Conservation (phyloP, 768 basidiomycete species). For the Trametes cinnabarina region DNA sequence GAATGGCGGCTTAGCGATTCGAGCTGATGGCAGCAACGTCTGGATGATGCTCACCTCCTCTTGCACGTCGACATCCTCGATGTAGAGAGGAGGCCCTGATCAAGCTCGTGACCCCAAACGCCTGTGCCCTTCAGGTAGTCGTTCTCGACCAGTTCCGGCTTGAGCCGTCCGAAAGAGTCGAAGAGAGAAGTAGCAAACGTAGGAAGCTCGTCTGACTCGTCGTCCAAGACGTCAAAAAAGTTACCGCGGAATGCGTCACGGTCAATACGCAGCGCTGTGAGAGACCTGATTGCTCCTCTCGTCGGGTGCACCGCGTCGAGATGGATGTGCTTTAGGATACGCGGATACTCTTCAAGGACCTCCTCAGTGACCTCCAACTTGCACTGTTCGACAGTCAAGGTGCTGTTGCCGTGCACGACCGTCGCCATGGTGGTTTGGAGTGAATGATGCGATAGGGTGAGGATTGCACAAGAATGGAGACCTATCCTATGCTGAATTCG, state of each 20-base stretch:
- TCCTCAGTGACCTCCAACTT: neutral
- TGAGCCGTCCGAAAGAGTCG: slow-evolving; percentile 30
- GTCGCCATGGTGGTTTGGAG: too few species aligned
- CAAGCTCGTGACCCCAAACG: slow-evolving; percentile 32
- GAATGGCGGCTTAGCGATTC: neutral
- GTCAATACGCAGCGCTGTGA: slow-evolving; percentile 13
- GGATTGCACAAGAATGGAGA: too few species aligned
- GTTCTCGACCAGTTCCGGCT: slow-evolving; percentile 26
- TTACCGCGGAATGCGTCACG: neutral
- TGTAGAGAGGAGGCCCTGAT: slow-evolving; percentile 30
- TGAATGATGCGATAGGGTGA: too few species aligned
- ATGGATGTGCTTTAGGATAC: neutral
- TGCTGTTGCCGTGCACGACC: too few species aligned
- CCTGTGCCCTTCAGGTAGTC: slow-evolving; percentile 33
- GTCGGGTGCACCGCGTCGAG: slow-evolving; percentile 9
- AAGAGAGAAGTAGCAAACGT: slow-evolving; percentile 32
- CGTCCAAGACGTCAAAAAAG: slow-evolving; percentile 27
- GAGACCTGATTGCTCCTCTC: slow-evolving; percentile 7
- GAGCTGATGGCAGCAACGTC: too few species aligned
- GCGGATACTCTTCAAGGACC: neutral
- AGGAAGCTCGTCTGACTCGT: slow-evolving; percentile 31
- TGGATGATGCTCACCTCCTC: slow-evolving; percentile 17
- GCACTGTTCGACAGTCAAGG: neutral
- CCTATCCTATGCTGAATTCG: neutral
- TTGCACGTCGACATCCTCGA: slow-evolving; percentile 27